Evolutionary conservation across 495 filamentous ascomycete genomes (phyloP), one percentile per base, ranked within the genome.

Genomic region (Glarea lozoyensis): DNA sequence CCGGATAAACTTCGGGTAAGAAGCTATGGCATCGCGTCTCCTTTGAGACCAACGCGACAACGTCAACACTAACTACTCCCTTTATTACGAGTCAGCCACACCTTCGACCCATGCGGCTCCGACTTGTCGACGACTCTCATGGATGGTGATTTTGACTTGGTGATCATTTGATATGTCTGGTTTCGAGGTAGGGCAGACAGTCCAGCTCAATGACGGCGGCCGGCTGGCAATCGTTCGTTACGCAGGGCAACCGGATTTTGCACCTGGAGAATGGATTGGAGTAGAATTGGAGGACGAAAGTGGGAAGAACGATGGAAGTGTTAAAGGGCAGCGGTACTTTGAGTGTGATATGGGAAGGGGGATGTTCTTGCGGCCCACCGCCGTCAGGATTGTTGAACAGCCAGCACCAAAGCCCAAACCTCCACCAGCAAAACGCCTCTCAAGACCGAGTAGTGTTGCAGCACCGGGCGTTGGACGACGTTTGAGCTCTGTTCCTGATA

Each of bases 251-350:
- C 85, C 89, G 19, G 64, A 74, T 46, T 95, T 97, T 61, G 78
- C 86, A 23, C 57, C 60, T 2, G 93, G 88, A 41, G 81, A 86
- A 20, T 98, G 90, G 87, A 67, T 95, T 39, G 92, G 92, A 39
- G 72, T 97, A 34, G 89, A 94, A 70, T 74, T 98, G 45, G 79
- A 85, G 30, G 82, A 83, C 25, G 66, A 76, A n/a, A 73, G 69
- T 10, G 92, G 92, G 10, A 97, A 98, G 65, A 97, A 98, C 55
- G 87, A 98, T 70, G 92, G 92, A 50, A 77, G 82, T 21, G 84
- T 97, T 29, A 76, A 90, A 60, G 90, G 88, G 31, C 75, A 89
- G 49, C 71, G 86, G 29, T 98, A 98, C 61, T 98, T 97, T 55
- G 76, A 88, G 18, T 96, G 90, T 55, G 62, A 78, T 40, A 77